phyloP scores from a whole-genome alignment of 2,329 filamentous ascomycete species.

The Cyphellophora attinorum region DNA sequence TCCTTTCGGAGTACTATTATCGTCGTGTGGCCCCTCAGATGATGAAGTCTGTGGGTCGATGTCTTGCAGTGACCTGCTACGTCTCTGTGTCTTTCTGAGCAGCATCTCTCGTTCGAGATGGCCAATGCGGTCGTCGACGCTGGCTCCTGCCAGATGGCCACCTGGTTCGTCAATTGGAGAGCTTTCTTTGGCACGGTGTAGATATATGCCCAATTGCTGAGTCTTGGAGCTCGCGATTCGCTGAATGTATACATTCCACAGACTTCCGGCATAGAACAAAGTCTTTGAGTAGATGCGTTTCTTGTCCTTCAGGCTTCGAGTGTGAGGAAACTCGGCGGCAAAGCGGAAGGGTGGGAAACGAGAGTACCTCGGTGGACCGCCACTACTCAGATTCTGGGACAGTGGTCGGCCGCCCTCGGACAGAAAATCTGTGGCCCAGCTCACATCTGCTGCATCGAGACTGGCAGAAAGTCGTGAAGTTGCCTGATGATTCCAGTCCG shows the following conservation, averaged over 20 bases:
- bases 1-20: too few relatives aligned
- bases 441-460: constrained; percentile 44
- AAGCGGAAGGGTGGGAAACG: constrained; percentile 51
- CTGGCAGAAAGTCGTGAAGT: constrained; percentile 38
- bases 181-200: constrained; percentile 49
- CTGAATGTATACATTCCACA: constrained; percentile 56
- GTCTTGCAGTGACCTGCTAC: constrained; percentile 12
- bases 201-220: constrained; percentile 49
- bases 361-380: constrained; percentile 31
- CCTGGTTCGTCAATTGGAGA: constrained; percentile 33
- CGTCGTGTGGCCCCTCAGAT: neutral
- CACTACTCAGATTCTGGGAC: constrained; percentile 10
- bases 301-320: constrained; percentile 47
- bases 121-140: constrained; percentile 45
- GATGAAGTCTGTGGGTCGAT: constrained; percentile 26
- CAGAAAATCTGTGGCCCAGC: constrained; percentile 46
- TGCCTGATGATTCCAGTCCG: constrained; percentile 19
- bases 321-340: constrained; percentile 48
- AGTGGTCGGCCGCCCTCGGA: constrained; percentile 15
- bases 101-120: constrained; percentile 45
- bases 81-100: constrained; percentile 26
- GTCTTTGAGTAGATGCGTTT: constrained; percentile 50
- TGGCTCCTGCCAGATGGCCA: constrained; percentile 27
- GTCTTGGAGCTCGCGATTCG: constrained; percentile 46
- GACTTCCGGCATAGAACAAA: constrained; percentile 48